Percentiles rank a stretch among this genome's conserved stretches.
Evolutionary conservation across 2,329 filamentous ascomycete genomes (phyloP).

Genomic region (Dothideomycetidae sp.): DNA sequence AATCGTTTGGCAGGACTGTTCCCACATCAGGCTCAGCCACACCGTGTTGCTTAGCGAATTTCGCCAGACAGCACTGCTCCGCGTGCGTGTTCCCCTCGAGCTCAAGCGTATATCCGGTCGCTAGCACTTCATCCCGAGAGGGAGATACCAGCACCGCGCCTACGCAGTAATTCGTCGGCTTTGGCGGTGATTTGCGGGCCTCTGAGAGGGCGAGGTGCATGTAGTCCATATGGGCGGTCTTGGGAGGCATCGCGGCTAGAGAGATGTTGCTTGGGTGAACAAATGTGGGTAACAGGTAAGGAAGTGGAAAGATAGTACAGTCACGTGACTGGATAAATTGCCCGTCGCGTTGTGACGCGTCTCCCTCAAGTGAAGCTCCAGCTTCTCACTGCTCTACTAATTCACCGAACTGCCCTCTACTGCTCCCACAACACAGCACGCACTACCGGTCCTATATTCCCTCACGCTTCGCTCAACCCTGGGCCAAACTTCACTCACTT

Average conservation of each 20-base stretch:
- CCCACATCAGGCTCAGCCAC: conserved; percentile 41
- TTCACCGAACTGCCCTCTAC: too few relatives aligned
- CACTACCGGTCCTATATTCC: too few relatives aligned
- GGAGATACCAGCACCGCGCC: conserved; percentile 57
- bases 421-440: too few relatives aligned
- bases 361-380: conserved; percentile 5
- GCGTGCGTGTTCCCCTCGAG: conserved; percentile 88
- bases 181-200: conserved; percentile 66
- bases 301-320: conserved; percentile 3
- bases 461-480: too few relatives aligned
- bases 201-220: conserved; percentile 63
- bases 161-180: conserved; percentile 83
- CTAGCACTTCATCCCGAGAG: conserved; percentile 35
- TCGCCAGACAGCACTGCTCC: conserved; percentile 80
- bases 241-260: neutral
- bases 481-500: too few relatives aligned
- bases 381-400: too few relatives aligned
- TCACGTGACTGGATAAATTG: too few relatives aligned
- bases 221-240: conserved; percentile 25
- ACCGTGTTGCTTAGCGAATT: conserved; percentile 37
- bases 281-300: neutral
- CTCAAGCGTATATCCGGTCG: conserved; percentile 83
- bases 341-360: conserved; percentile 9
- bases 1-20: conserved; percentile 36
- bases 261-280: conserved; percentile 16